phyloP scores from a whole-genome alignment of 2,329 filamentous ascomycete species.

The Paecilomyces variotii region DNA sequence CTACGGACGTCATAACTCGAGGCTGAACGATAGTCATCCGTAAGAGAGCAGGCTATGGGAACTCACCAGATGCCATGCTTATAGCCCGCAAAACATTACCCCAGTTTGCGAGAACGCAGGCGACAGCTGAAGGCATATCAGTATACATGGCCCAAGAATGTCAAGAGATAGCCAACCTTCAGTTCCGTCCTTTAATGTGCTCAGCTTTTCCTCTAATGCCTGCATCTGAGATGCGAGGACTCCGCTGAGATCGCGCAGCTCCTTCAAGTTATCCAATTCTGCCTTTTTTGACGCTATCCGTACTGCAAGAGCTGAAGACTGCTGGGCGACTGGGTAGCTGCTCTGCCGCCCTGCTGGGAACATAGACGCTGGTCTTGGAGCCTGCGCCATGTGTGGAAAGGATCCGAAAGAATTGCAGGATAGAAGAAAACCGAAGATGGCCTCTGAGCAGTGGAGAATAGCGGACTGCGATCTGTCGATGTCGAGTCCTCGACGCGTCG shows the following conservation, averaged over 20 bases:
- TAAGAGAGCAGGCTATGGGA: background rate
- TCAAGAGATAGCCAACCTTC: constrained; percentile 39
- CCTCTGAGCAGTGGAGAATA: background rate
- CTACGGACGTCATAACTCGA: constrained; percentile 2
- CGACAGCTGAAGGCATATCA: constrained; percentile 43
- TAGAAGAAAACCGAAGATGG: background rate
- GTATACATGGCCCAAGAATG: constrained; percentile 6
- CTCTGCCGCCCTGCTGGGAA: constrained; percentile 23
- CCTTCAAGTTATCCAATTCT: constrained; percentile 54
- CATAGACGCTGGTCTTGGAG: constrained; percentile 26
- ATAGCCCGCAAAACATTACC: constrained; percentile 57
- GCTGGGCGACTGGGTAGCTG: constrained; percentile 29
- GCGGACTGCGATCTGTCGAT: background rate
- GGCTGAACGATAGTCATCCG: background rate
- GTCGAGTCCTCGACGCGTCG: background rate
- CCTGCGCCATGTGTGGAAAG: constrained; percentile 25
- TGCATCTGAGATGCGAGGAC: constrained; percentile 58
- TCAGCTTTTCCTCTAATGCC: constrained; percentile 52
- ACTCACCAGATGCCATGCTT: constrained; percentile 56
- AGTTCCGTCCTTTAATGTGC: constrained; percentile 54
- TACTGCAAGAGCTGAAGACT: constrained; percentile 50
- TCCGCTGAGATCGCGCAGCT: constrained; percentile 54
- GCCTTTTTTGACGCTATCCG: constrained; percentile 57
- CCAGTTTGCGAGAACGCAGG: constrained; percentile 60
- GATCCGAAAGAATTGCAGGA: background rate